These are phyloP conservation scores for Globisporangium perplexum DNA, from an alignment of 352 stramenopile genomes.

Conservation along the genomic window DNA sequence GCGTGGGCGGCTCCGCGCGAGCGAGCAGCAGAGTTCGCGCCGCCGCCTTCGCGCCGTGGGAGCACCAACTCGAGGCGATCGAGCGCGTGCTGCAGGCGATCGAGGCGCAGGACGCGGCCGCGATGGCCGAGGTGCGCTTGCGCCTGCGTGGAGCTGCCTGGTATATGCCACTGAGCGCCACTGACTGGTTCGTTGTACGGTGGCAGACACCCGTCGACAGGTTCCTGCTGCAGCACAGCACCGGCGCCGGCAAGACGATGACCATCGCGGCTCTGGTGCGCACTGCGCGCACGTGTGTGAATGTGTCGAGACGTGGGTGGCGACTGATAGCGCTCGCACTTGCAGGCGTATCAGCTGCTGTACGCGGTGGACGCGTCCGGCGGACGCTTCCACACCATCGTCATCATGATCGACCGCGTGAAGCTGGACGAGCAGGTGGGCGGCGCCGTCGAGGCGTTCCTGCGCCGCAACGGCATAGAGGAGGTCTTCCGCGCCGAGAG, in stretches of 20 bases:
- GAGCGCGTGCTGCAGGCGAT: conserved; percentile 46
- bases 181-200: neutral
- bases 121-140: conserved; percentile 11
- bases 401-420: conserved; percentile 78
- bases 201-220: conserved; percentile 15
- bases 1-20: conserved; percentile 28
- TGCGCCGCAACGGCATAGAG: conserved; percentile 66
- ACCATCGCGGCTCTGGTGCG: conserved; percentile 63
- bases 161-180: too few relatives aligned
- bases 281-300: too few relatives aligned
- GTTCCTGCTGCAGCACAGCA: conserved; percentile 80
- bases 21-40: conserved; percentile 1
- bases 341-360: conserved; percentile 61
- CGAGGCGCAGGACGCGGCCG: conserved; percentile 13
- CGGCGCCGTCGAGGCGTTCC: conserved; percentile 58
- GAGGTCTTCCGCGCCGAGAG: conserved; percentile 69
- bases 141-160: neutral
- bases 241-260: conserved; percentile 73
- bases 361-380: conserved; percentile 33
- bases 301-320: too few relatives aligned
- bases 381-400: conserved; percentile 64
- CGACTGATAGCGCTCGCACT: too few relatives aligned
- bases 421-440: conserved; percentile 81
- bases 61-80: conserved; percentile 56
- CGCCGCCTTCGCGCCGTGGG: conserved; percentile 48